Evolutionary conservation across 1,139 yeast species (phyloP), one percentile per base, ranked within the genome.

Genomic region (Yamadazyma epiphylla): DNA sequence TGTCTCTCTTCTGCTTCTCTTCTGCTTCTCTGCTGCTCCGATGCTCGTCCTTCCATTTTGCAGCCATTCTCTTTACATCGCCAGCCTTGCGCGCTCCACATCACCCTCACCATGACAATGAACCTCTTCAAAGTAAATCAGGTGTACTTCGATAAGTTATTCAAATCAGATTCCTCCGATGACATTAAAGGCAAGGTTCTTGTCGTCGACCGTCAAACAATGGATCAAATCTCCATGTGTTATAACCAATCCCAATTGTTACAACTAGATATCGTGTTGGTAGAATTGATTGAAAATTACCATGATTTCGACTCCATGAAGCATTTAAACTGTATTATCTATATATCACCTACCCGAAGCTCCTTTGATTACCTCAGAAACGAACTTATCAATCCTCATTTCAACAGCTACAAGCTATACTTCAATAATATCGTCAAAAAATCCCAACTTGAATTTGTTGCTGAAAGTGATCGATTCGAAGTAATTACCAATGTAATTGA

Each of bases 391-490:
- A 64, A 69, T 32, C 98, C 98, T 0, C 88, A 80, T 48, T 94
- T 87, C 58, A 74, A 80, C 25, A 70, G 68, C 22, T 91, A 91
- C 55, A 81, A 80, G 46, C 54, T 91, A 16, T 87, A 66, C 44
- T 85, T 89, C 64, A 84, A 78, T 53, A 88, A 88, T 53, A 64
- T 78, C 15, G 70, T 88, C 20, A 68, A 77, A 32, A 89, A 89
- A 56, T 66, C 78, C 21, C 84, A 85, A 40, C 57, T 91, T 42
- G 99, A 94, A 52, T 70, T 83, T 33, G 53, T 91, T 24, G 98
- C 98, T 0, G 95, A 87, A 53, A 75, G 86, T 3, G 99, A 91
- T 55, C 94, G 86, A 49, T 70, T 78, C 46, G 98, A 89, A 50
- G 77, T 78, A 5, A 84, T 94, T 6, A 61, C 71, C 4, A 75